These are phyloP conservation scores for Chalciporus chontae DNA, from an alignment of 768 basidiomycete species.

Conservation along the genomic window DNA sequence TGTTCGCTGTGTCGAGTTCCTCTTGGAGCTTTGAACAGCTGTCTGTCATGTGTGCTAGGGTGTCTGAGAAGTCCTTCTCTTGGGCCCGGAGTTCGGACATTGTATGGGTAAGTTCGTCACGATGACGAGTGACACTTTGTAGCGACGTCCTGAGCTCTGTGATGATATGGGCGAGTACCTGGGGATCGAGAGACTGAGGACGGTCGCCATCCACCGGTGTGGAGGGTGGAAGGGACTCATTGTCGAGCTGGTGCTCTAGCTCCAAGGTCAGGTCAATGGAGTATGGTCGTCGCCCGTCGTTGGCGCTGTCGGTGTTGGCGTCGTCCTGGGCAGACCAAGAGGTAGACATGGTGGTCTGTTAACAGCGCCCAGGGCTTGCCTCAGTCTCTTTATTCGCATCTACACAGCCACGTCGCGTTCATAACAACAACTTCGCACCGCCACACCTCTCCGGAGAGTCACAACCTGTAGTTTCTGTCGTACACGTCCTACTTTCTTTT, in stretches of 20 bases:
- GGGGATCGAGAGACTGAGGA: conserved; percentile 62
- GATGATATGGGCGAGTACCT: conserved; percentile 73
- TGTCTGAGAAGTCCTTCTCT: conserved; percentile 61
- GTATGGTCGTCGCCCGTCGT: conserved; percentile 26
- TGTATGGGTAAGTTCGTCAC: conserved; percentile 58
- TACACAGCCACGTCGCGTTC: neutral
- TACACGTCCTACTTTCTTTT: conserved; percentile 5
- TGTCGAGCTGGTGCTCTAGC: conserved; percentile 71
- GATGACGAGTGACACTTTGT: conserved; percentile 61
- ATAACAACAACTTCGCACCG: too few species aligned
- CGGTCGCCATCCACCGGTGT: conserved; percentile 34
- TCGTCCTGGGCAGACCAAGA: too few species aligned
- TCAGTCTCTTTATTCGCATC: neutral
- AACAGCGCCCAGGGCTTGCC: too few species aligned
- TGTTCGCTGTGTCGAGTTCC: conserved; percentile 47
- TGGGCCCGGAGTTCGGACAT: conserved; percentile 48
- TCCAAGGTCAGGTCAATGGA: conserved; percentile 81
- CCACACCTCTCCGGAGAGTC: too few species aligned
- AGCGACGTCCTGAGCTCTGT: conserved; percentile 68
- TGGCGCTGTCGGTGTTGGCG: conserved; percentile 8
- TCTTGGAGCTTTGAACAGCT: conserved; percentile 59
- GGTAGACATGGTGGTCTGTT: conserved; percentile 27
- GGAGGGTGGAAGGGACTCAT: conserved; percentile 55
- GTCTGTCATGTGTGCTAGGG: conserved; percentile 61
- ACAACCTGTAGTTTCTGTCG: neutral